Percentiles rank a stretch among this genome's conserved stretches.
These are phyloP conservation scores for Debaryomyces hansenii DNA, from an alignment of 805 yeast genomes.

Conservation along the genomic window DNA sequence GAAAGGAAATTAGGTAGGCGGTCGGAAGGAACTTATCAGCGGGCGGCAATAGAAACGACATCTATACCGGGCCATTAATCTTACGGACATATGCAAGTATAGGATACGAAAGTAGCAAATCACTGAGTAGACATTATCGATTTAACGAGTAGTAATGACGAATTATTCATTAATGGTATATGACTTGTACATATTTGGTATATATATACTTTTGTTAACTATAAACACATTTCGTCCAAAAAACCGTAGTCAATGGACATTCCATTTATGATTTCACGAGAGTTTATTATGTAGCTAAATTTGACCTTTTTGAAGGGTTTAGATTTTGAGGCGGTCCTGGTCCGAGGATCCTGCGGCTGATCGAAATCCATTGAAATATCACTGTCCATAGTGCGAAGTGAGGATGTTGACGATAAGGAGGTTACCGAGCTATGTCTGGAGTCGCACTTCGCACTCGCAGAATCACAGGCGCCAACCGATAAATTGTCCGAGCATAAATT, in stretches of 20 bases:
- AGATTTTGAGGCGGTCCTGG: not conserved
- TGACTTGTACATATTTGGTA: too few relatives aligned
- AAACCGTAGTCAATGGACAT: conserved; percentile 44
- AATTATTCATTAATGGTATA: too few relatives aligned
- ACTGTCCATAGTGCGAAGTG: not conserved
- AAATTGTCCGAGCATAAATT: not conserved
- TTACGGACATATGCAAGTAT: too few relatives aligned
- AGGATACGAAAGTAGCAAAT: too few relatives aligned
- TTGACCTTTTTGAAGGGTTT: conserved; percentile 32
- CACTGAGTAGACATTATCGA: too few relatives aligned
- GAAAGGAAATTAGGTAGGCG: too few relatives aligned
- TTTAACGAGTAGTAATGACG: too few relatives aligned
- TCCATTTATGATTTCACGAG: conserved; percentile 47
- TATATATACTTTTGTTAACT: conserved; percentile 1
- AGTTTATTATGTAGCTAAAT: conserved; percentile 42
- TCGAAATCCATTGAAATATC: not conserved
- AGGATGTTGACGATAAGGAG: not conserved
- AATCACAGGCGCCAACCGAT: not conserved
- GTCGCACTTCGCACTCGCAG: not conserved
- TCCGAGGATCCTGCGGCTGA: not conserved
- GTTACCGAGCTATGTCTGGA: not conserved
- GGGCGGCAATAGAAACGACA: too few relatives aligned
- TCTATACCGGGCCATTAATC: too few relatives aligned
- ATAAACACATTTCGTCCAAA: conserved; percentile 36
- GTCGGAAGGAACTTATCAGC: too few relatives aligned